Evolutionary conservation across 2,329 filamentous ascomycete genomes (phyloP).

Genomic region (Penicillium sp.): DNA sequence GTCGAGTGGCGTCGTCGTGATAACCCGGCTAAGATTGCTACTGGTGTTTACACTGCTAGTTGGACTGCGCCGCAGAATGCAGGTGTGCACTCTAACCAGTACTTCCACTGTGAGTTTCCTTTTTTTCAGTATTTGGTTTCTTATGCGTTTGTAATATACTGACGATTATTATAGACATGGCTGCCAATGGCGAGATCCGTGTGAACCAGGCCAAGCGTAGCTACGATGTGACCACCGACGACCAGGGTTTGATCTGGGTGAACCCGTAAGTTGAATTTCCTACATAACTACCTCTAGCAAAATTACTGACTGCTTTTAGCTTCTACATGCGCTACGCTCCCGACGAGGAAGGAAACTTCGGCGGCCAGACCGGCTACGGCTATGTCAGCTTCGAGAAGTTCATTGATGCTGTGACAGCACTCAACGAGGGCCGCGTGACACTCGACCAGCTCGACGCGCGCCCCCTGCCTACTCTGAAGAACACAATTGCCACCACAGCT

Average conservation of each 20-base stretch:
- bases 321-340: conserved; percentile 96
- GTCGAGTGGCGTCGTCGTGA: conserved; percentile 81
- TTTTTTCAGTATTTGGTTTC: background rate
- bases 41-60: conserved; percentile 87
- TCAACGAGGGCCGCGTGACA: conserved; percentile 72
- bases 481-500: conserved; percentile 88
- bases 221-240: conserved; percentile 90
- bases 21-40: conserved; percentile 70
- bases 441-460: conserved; percentile 77
- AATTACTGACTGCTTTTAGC: conserved; percentile 27
- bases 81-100: conserved; percentile 94
- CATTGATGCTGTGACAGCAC: conserved; percentile 76
- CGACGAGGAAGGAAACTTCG: conserved; percentile 93
- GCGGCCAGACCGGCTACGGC: conserved; percentile 85
- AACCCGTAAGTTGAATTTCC: conserved; percentile 63
- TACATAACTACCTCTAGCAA: background rate
- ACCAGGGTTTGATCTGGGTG: conserved; percentile 71
- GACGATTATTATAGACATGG: conserved; percentile 59
- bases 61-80: conserved; percentile 93
- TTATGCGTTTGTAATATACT: background rate
- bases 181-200: conserved; percentile 76
- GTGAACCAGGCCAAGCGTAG: conserved; percentile 92
- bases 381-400: conserved; percentile 97
- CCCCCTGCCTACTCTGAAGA: conserved; percentile 79
- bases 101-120: conserved; percentile 71